phyloP scores from a whole-genome alignment of 2,329 filamentous ascomycete species.

The Lecanicillium sp. region DNA sequence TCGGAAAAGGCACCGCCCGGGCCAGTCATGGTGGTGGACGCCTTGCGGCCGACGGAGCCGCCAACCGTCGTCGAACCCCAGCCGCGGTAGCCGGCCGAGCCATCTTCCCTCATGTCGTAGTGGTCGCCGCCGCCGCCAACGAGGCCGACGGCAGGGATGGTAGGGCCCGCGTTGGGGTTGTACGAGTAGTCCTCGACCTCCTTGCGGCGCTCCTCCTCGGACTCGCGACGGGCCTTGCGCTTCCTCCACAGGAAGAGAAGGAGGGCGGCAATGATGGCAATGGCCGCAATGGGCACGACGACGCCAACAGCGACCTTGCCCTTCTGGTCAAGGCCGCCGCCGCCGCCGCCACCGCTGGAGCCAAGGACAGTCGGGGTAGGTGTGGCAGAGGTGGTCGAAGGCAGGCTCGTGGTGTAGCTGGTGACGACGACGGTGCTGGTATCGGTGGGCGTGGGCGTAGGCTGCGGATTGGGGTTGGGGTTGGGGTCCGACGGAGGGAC shows the following conservation, averaged over 20 bases:
- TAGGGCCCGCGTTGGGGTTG: conserved; percentile 94
- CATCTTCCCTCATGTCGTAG: conserved; percentile 73
- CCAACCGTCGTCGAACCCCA: conserved; percentile 75
- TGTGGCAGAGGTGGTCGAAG: conserved; percentile 19
- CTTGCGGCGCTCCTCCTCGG: conserved; percentile 83
- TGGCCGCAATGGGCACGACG: conserved; percentile 83
- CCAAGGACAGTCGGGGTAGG: conserved; percentile 18
- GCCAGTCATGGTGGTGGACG: conserved; percentile 82
- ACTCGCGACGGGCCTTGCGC: conserved; percentile 76
- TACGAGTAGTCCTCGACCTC: conserved; percentile 97
- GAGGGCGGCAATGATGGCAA: conserved; percentile 69
- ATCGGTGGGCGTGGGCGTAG: conserved; percentile 7
- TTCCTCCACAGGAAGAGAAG: conserved; percentile 82
- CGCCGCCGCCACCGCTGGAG: conserved; percentile 17
- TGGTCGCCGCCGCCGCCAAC: conserved; percentile 37
- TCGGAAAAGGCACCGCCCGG: conserved; percentile 67
- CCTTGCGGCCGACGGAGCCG: conserved; percentile 68
- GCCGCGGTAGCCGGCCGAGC: conserved; percentile 75
- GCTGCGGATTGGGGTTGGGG: conserved; percentile 3
- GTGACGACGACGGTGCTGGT: conserved; percentile 21
- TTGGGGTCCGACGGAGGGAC: neutral
- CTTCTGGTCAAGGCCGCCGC: conserved; percentile 46
- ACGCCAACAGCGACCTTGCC: conserved; percentile 87
- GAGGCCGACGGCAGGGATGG: conserved; percentile 47
- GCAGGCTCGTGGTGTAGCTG: conserved; percentile 15